These are phyloP conservation scores for Gilbertella persicaria DNA, from an alignment of 371 early-diverging fungal species.

Conservation along the genomic window DNA sequence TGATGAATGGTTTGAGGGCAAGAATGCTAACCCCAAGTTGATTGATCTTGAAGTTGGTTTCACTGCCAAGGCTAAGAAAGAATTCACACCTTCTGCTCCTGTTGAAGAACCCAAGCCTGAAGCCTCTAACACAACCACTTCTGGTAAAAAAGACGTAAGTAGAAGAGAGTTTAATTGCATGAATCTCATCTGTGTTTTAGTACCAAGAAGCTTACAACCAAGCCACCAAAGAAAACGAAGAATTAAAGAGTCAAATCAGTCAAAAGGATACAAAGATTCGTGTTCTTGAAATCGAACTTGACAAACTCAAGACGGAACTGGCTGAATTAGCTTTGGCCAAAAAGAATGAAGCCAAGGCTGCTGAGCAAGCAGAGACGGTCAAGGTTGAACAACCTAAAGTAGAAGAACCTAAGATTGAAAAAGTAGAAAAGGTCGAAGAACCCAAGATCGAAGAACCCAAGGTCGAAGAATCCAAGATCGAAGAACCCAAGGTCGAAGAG, in stretches of 20 bases:
- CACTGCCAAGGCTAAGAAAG: conserved; percentile 69
- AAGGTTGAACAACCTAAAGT: conserved; percentile 13
- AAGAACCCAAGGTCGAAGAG: no score
- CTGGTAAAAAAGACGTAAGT: conserved; percentile 64
- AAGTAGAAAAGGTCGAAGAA: no score
- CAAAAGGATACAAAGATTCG: conserved; percentile 81
- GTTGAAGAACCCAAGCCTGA: conserved; percentile 49
- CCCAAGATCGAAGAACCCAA: no score
- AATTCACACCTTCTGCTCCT: conserved; percentile 69
- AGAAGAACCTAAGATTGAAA: neutral
- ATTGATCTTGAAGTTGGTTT: conserved; percentile 86
- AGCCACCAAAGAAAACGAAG: conserved; percentile 80
- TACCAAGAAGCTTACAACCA: conserved; percentile 78
- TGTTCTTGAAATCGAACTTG: conserved; percentile 73
- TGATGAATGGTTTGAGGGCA: conserved; percentile 89
- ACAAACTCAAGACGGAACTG: conserved; percentile 50
- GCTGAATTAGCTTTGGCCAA: conserved; percentile 34
- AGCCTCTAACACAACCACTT: conserved; percentile 9
- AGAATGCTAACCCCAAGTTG: conserved; percentile 75
- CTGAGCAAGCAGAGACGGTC: no score
- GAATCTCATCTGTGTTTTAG: conserved; percentile 26
- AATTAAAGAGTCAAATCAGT: conserved; percentile 75
- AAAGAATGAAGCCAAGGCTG: conserved; percentile 15
- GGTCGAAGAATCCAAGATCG: no score
- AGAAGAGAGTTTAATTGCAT: no score